Evolutionary conservation across 169 alveolate genomes (phyloP).

Genomic region (Plasmodium knowlesi): DNA sequence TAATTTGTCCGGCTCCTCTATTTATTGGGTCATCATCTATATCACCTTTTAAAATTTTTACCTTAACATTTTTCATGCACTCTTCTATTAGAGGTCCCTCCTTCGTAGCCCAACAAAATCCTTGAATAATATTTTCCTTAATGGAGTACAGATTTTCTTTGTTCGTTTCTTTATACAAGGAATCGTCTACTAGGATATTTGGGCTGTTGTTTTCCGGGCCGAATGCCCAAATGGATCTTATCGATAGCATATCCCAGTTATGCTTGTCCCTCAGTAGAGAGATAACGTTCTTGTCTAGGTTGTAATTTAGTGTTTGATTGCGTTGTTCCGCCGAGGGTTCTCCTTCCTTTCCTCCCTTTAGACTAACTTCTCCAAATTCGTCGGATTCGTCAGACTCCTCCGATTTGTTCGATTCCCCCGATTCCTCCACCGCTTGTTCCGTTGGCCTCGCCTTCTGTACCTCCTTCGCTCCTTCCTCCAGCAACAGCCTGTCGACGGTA

Average conservation of each 20-base stretch:
- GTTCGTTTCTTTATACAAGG: constrained; percentile 95
- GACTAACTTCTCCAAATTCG: neutral
- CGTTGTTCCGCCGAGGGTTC: constrained; percentile 61
- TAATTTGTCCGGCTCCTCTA: constrained; percentile 98
- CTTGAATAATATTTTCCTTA: constrained; percentile 93
- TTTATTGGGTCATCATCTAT: constrained; percentile 92
- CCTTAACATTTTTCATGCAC: constrained; percentile 92
- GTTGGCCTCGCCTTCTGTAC: constrained; percentile 79
- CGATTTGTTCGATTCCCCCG: neutral
- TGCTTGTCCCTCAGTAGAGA: constrained; percentile 88
- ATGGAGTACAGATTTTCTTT: constrained; percentile 83
- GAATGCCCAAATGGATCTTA: constrained; percentile 98
- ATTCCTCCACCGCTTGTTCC: constrained; percentile 84
- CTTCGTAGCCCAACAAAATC: constrained; percentile 99
- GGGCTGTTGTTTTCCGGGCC: constrained; percentile 96
- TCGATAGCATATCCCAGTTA: constrained; percentile 97
- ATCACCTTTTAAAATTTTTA: constrained; percentile 91
- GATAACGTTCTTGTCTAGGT: constrained; percentile 71
- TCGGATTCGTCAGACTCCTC: neutral
- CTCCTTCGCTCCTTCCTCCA: neutral
- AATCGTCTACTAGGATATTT: constrained; percentile 95
- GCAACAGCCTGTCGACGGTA: constrained; percentile 20
- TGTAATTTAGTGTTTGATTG: constrained; percentile 63
- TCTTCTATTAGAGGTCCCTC: constrained; percentile 99
- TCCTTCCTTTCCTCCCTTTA: neutral